A percentile compares a stretch with the other conserved stretches of the same genome.
Evolutionary conservation across 768 basidiomycete genomes (phyloP).

Genomic region (Rhizopogon sp.): DNA sequence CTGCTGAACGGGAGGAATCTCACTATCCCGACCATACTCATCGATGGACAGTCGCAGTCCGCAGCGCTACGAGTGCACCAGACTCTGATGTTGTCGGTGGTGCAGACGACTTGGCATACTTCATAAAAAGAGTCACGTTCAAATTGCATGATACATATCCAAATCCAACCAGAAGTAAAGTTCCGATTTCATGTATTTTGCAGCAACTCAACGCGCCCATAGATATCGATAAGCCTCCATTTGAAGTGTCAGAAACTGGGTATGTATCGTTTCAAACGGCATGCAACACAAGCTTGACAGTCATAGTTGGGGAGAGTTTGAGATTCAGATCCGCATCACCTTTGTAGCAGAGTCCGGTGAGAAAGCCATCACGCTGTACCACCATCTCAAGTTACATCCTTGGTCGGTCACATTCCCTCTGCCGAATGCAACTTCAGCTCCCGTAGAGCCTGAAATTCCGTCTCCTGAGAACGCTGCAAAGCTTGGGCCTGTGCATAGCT

Average conservation of each 20-base stretch:
- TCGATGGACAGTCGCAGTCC: constrained; percentile 92
- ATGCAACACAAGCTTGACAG: background rate
- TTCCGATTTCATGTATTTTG: background rate
- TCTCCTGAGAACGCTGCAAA: constrained; percentile 63
- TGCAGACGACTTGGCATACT: constrained; percentile 84
- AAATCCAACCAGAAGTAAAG: constrained; percentile 83
- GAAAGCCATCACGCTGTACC: constrained; percentile 82
- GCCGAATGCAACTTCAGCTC: constrained; percentile 6
- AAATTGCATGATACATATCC: constrained; percentile 96
- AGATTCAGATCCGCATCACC: constrained; percentile 86
- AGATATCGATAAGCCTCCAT: constrained; percentile 93
- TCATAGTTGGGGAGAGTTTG: constrained; percentile 94
- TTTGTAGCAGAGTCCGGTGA: constrained; percentile 89
- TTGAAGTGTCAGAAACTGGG: constrained; percentile 96
- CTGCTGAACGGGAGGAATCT: constrained; percentile 59
- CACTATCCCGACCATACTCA: constrained; percentile 80
- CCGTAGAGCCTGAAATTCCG: constrained; percentile 60
- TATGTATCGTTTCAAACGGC: constrained; percentile 21
- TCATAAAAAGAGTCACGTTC: constrained; percentile 95
- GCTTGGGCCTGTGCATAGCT: constrained; percentile 82
- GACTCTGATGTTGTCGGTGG: constrained; percentile 81
- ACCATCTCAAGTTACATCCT: constrained; percentile 94
- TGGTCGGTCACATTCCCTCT: constrained; percentile 50
- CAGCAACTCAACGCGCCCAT: background rate
- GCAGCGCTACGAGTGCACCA: constrained; percentile 75